Evolutionary conservation across 2,329 filamentous ascomycete species (phyloP), one percentile per base, ranked within the genome.

Genomic region (Metarhizium guizhouense): DNA sequence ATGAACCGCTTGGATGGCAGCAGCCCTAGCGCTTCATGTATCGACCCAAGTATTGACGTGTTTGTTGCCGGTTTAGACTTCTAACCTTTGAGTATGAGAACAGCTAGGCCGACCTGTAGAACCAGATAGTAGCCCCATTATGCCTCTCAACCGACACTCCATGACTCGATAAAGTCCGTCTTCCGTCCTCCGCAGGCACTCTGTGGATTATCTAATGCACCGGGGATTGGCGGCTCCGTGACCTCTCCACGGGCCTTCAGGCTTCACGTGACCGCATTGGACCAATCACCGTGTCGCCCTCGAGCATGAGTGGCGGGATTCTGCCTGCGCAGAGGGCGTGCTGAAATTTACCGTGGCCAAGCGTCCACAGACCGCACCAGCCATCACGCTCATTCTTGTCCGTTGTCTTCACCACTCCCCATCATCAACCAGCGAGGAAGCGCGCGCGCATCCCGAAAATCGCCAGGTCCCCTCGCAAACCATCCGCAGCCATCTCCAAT

Each of bases 361-460:
- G 62, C 63, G 64, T 63, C 67, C 63, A 64, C 64, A 61, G 65
- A 70, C 72, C 61, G 73, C 74, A 75, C 72, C 69, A 71, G 68
- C 73, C 72, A 71, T 74, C 73, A 74, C 72, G 71, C 71, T 69
- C 71, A 74, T 76, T 75, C 74, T 75, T 75, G 73, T 72, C 72
- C 65, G 69, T 71, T 74, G 74, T 75, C 74, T 74, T 77, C 74
- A 76, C 76, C 74, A 76, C 70, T 76, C 76, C 75, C 71, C 73
- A 74, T 76, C 73, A 74, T 75, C 71, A 73, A 71, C 65, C 65
- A 72, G 74, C 72, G 71, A 77, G 73, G 58, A 56, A 62, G 60
- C 56, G 57, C 69, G 76, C 79, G 78, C 79, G 79, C 79, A 82
- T 82, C 78, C 65, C 72, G 77, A 80, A 80, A 77, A 80, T 80